Percentiles rank a stretch among this genome's conserved stretches.
These are phyloP conservation scores for Coniochaeta sp. DNA, from an alignment of 2,329 filamentous ascomycete species.

Conservation along the genomic window DNA sequence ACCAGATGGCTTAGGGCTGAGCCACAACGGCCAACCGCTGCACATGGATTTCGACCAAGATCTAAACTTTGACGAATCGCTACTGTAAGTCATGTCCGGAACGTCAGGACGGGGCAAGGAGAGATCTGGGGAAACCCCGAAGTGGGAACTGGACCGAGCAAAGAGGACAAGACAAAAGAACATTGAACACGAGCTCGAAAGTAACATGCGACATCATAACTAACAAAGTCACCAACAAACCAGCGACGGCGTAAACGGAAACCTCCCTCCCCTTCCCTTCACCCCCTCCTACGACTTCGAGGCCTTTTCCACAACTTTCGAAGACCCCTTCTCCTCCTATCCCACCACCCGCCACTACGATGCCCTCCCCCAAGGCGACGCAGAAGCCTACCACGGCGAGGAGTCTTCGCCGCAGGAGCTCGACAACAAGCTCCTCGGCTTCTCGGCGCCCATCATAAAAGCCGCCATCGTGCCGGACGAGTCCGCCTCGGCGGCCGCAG, in stretches of 20 bases:
- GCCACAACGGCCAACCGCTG: conserved; percentile 28
- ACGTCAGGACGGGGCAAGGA: not conserved
- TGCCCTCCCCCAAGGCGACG: conserved; percentile 16
- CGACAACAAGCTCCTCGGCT: conserved; percentile 68
- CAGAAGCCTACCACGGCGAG: conserved; percentile 22
- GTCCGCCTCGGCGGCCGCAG: conserved; percentile 23
- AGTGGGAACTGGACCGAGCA: not conserved
- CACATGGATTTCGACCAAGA: conserved; percentile 47
- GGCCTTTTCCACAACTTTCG: conserved; percentile 53
- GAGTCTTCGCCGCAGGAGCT: conserved; percentile 48
- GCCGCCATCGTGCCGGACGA: conserved; percentile 56
- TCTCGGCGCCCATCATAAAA: conserved; percentile 57
- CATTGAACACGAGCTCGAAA: not conserved
- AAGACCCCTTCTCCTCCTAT: conserved; percentile 58
- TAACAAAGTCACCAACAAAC: not conserved
- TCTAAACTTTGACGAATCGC: conserved; percentile 47
- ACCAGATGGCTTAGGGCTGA: conserved; percentile 40
- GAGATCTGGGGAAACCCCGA: not conserved
- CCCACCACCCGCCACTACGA: conserved; percentile 37
- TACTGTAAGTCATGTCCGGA: conserved; percentile 41
- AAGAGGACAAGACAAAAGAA: not conserved
- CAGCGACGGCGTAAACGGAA: conserved; percentile 36
- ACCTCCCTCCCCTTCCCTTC: conserved; percentile 41
- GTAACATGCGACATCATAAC: not conserved
- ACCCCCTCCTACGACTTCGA: conserved; percentile 56